Evolutionary conservation across 306 rosid genomes (phyloP), one percentile per base, ranked within the genome.

Genomic region (Acacia crassicarpa): DNA sequence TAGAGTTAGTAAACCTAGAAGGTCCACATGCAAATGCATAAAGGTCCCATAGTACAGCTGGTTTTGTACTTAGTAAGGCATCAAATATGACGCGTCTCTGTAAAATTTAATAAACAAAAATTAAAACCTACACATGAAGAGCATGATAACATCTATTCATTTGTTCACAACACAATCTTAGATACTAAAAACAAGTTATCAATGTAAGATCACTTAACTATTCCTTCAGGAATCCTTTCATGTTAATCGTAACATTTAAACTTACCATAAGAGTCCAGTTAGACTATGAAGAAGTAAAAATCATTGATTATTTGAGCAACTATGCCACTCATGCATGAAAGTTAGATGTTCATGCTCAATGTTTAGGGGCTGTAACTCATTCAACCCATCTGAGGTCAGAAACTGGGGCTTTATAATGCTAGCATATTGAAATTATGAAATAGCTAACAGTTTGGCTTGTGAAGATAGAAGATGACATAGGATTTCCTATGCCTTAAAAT

Each of bases 21-120:
- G 97, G 91, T 66, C 97, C 98, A 59, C 86, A 84, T 41, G 80
- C 80, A 88, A 92, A 93, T 74, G 98, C 94, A 85, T 91, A 95
- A 62, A 92, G 96, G 83, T 95, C 99, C 98, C 97, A 89, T 30
- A 92, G 27, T 74, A 88, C 81, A 22, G 89, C 67, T 74, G 96
- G 93, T 89, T 89, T 95, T 16, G 90, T 85, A 88, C 87, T 89
- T 79, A 79, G 51, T 63, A 95, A 89, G 56, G 94, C 97, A 79
- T 91, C 91, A 83, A 86, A 92, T 79, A 95, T 87, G 69, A 44
- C 76, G 33, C 86, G 96, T 71, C 99, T 89, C 99, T 93, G 96
- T 20, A 78, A 85, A 61, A 86, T 78, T 77, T 79, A 90, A 79
- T 48, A 75, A 79, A 79, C 46, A 63, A 78, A 84, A 74, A 82